Percentiles rank a stretch among this genome's conserved stretches.
These are phyloP conservation scores for Candida corydali DNA, from an alignment of 805 yeast genomes.

Conservation along the genomic window DNA sequence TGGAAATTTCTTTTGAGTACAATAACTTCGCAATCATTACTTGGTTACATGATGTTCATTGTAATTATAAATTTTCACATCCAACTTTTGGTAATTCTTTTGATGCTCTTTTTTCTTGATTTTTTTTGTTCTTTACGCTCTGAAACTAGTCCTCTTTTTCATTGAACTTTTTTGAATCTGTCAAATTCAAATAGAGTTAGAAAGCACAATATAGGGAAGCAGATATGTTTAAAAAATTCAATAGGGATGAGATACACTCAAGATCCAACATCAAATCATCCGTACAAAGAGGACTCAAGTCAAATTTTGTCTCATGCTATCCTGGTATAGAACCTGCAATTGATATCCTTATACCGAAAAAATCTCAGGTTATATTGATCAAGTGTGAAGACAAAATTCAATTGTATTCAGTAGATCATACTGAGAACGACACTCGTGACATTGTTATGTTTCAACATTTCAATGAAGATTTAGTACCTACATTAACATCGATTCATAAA, in stretches of 20 bases:
- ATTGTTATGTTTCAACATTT: constrained; percentile 79
- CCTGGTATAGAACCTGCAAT: constrained; percentile 71
- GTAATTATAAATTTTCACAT: constrained; percentile 45
- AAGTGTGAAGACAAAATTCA: constrained; percentile 90
- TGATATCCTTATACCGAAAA: constrained; percentile 84
- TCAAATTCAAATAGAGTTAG: neutral
- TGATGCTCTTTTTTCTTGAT: neutral
- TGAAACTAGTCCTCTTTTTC: too few relatives aligned
- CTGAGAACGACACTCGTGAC: constrained; percentile 25
- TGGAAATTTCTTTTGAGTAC: constrained; percentile 43
- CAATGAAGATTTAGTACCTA: constrained; percentile 66
- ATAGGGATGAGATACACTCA: constrained; percentile 83
- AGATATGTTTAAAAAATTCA: constrained; percentile 57
- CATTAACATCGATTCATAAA: constrained; percentile 70
- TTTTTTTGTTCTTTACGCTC: neutral
- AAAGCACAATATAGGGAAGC: too few relatives aligned
- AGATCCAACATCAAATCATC: constrained; percentile 91
- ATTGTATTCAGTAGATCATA: constrained; percentile 62
- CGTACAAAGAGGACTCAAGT: constrained; percentile 82
- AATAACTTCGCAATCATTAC: constrained; percentile 33
- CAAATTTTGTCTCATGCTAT: constrained; percentile 69
- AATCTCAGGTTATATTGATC: constrained; percentile 70
- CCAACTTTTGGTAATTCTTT: neutral
- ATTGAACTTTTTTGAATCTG: neutral
- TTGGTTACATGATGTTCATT: constrained; percentile 36